Evolutionary conservation across 2,329 filamentous ascomycete species (phyloP).

Genomic region (Botrytis elliptica): DNA sequence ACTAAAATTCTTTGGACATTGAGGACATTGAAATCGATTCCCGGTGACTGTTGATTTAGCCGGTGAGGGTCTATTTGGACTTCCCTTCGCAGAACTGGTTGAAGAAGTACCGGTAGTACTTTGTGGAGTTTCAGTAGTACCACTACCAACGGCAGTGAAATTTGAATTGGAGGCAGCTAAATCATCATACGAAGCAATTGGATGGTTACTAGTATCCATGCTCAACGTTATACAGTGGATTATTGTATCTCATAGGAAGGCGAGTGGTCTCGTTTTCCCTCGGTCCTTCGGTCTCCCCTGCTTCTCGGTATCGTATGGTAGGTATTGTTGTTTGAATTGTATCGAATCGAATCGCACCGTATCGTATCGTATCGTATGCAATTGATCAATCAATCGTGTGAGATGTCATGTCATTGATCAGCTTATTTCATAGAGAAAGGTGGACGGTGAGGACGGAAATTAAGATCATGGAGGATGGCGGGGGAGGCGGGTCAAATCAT

Average conservation of each 20-base stretch:
- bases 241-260: neutral
- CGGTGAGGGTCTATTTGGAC: neutral
- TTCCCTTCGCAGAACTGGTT: neutral
- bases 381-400: neutral
- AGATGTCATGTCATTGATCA: neutral
- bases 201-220: neutral
- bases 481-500: neutral
- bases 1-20: constrained; percentile 37
- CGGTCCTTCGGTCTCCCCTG: neutral
- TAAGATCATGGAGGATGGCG: neutral
- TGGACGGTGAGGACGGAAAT: constrained; percentile 7
- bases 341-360: neutral
- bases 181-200: neutral
- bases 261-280: neutral
- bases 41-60: constrained; percentile 18
- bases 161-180: neutral
- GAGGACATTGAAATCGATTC: constrained; percentile 34
- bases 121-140: neutral
- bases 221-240: neutral
- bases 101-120: constrained; percentile 1
- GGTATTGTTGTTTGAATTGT: neutral
- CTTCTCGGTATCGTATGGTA: neutral
- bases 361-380: neutral
- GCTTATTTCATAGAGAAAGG: neutral
- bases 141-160: neutral